phyloP scores from a whole-genome alignment of 2,329 filamentous ascomycete species.

The Iodosphaeria phyllophila region DNA sequence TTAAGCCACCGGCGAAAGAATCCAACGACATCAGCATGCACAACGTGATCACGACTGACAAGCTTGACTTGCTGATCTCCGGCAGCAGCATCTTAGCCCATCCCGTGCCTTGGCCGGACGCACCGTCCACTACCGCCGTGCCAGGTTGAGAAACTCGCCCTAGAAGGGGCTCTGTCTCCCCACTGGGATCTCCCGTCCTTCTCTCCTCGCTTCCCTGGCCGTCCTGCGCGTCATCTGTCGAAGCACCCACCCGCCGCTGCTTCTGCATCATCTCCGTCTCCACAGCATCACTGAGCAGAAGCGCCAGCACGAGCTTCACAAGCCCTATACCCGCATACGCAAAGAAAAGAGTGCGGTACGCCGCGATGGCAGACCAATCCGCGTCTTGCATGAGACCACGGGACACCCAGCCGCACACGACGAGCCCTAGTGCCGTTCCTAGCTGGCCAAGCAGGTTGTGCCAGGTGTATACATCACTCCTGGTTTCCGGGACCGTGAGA shows the following conservation, averaged over 20 bases:
- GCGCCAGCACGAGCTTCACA: conserved; percentile 33
- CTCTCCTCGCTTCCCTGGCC: background rate
- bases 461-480: conserved; percentile 43
- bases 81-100: conserved; percentile 27
- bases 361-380: conserved; percentile 6
- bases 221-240: background rate
- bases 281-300: conserved; percentile 22
- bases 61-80: conserved; percentile 22
- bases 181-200: conserved; percentile 1
- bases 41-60: conserved; percentile 36
- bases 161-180: conserved; percentile 9
- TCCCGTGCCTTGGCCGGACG: background rate
- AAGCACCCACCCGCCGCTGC: too few relatives aligned
- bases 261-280: conserved; percentile 13
- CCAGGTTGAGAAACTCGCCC: background rate
- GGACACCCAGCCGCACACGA: conserved; percentile 40
- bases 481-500: conserved; percentile 22
- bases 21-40: conserved; percentile 30
- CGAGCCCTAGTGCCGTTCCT: conserved; percentile 40
- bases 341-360: conserved; percentile 27
- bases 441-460: conserved; percentile 38
- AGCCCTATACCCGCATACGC: conserved; percentile 36
- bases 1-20: conserved; percentile 42
- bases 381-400: conserved; percentile 22
- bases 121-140: background rate